Evolutionary conservation across 768 basidiomycete species (phyloP).

Genomic region (Termitomyces sp.): DNA sequence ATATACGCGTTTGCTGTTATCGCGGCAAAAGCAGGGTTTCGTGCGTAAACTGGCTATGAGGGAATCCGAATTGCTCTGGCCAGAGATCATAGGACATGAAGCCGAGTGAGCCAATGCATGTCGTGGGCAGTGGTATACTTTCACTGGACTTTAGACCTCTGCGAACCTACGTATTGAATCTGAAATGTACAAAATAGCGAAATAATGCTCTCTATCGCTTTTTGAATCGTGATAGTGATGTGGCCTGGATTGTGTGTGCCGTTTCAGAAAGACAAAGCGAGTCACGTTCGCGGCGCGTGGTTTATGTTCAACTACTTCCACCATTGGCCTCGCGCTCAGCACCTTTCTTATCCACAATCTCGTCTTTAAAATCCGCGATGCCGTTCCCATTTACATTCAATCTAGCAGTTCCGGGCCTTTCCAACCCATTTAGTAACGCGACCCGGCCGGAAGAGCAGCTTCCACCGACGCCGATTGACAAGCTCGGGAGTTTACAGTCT

Average conservation of each 20-base stretch:
- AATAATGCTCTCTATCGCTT: background rate
- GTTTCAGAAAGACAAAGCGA: background rate
- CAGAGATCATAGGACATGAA: background rate
- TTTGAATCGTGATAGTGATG: background rate
- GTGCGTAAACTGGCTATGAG: background rate
- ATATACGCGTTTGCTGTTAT: background rate
- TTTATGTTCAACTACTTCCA: background rate
- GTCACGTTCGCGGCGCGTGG: slow-evolving; percentile 2
- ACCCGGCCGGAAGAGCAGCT: slow-evolving; percentile 12
- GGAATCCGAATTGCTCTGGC: background rate
- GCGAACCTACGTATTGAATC: no score
- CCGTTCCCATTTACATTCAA: slow-evolving; percentile 72
- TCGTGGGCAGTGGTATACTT: no score
- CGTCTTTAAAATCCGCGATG: slow-evolving; percentile 24
- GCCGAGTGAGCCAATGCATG: no score
- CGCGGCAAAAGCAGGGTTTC: background rate
- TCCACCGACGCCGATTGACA: slow-evolving; percentile 16
- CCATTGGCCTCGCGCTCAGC: background rate
- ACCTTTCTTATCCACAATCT: slow-evolving; percentile 3
- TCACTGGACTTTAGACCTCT: no score
- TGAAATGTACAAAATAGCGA: no score
- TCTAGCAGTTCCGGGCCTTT: slow-evolving; percentile 57
- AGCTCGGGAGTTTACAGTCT: slow-evolving; percentile 10
- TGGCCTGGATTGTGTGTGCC: background rate
- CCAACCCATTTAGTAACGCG: slow-evolving; percentile 50